Evolutionary conservation across 2,329 filamentous ascomycete genomes (phyloP), one percentile per base, ranked within the genome.

Genomic region (Gnomoniopsis sp.): DNA sequence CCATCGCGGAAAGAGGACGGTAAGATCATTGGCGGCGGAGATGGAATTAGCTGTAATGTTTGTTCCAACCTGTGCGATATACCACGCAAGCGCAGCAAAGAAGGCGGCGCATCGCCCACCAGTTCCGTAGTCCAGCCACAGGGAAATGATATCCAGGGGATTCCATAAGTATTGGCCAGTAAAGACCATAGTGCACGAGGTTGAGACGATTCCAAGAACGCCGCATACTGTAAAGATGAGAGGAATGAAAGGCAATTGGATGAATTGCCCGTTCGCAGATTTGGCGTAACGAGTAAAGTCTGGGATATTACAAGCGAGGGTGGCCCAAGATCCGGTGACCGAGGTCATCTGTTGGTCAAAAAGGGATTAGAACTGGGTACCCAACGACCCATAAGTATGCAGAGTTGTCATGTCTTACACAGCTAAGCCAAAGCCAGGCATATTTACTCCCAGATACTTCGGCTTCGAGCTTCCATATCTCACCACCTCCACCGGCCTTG

Each of bases 1-100:
- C 65, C 77, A 83, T 26, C 71, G 70, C 0, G 83, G 82, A 56
- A 79, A 75, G 3, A 85, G 75, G 2, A 80, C 78, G 2, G 79
- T 82, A 49, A 85, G 71, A 65, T 85, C 81, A 59, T 84, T 84
- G 30, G 80, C 81, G 0, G 77, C 77, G 4, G 75, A 77, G 59
- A 81, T 77, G 8, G 75, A 80, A 67, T 84, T 84, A 6, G 81
- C 80, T 0, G 78, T 80, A 67, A 84, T 82, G 64, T 84, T 84
- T 30, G 79, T 81, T 41, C 82, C 81, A 10, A 86, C 72, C 57
- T 82, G 78, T 0, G 81, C 82, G 53, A 86, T 70, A 26, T 78
- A 78, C 75, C 82, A 85, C 2, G 75, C 75, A 3, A 79, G 72
- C 0, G 77, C 82, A 11, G 73, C 79, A 64, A 86, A 72, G 65